A percentile compares a stretch with the other conserved stretches of the same genome.
phyloP scores from a whole-genome alignment of 345 rosid species.

The Brassica incana region DNA sequence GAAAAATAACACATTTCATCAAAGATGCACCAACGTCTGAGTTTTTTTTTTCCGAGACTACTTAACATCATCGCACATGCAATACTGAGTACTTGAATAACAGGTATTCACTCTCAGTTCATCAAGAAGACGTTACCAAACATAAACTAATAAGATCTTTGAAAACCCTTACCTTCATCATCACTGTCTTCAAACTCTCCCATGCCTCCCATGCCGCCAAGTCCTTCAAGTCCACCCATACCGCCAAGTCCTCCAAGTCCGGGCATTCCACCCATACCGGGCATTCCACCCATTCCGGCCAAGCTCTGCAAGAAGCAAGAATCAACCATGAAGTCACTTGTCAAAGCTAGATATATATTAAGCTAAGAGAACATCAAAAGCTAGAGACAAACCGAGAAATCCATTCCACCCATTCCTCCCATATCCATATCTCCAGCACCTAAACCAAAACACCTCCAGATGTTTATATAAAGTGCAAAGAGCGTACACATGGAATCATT shows the following conservation, averaged over 20 bases:
- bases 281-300: conserved; percentile 33
- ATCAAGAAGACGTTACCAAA: conserved; percentile 11
- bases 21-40: no score
- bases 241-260: conserved; percentile 34
- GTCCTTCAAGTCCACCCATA: conserved; percentile 33
- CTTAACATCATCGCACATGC: not conserved
- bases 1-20: not conserved
- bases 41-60: not conserved
- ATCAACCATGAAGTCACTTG: conserved; percentile 1
- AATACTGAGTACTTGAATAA: not conserved
- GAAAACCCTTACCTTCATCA: conserved; percentile 67
- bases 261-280: conserved; percentile 21
- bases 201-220: conserved; percentile 32
- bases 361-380: conserved; percentile 3
- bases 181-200: conserved; percentile 82
- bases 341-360: not conserved
- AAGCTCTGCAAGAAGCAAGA: conserved; percentile 33
- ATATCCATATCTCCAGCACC: conserved; percentile 44
- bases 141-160: not conserved
- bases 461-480: not conserved
- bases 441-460: conserved; percentile 32
- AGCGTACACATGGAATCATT: not conserved
- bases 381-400: conserved; percentile 40
- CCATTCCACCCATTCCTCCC: conserved; percentile 43
- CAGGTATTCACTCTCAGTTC: not conserved